A percentile compares a stretch with the other conserved stretches of the same genome.
Evolutionary conservation across 1,284 basidiomycete genomes (phyloP).

Genomic region (Leccinum fuscescens): DNA sequence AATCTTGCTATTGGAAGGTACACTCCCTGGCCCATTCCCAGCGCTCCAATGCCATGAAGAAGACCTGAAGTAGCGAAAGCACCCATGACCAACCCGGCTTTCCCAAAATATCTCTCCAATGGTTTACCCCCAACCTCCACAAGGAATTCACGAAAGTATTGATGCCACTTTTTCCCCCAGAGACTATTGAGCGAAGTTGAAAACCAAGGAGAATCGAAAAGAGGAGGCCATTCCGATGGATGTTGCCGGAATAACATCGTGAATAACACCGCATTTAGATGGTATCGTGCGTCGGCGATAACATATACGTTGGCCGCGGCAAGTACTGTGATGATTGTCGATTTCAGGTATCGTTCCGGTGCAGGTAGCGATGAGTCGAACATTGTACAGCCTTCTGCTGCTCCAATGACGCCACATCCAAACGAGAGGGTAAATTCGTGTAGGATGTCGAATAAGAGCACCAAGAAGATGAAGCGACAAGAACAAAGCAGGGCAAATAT

Average conservation of each 20-base stretch:
- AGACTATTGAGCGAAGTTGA: conserved; percentile 35
- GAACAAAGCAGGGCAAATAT: conserved; percentile 21
- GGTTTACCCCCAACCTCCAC: conserved; percentile 34
- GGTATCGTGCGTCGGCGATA: conserved; percentile 44
- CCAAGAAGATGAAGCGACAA: conserved; percentile 7
- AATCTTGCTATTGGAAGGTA: conserved; percentile 47
- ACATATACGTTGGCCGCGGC: conserved; percentile 42
- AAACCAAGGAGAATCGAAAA: neutral
- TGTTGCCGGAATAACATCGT: conserved; percentile 38
- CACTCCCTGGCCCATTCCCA: conserved; percentile 46
- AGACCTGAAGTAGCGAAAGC: conserved; percentile 52
- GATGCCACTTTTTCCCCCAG: conserved; percentile 49
- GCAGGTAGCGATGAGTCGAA: conserved; percentile 46
- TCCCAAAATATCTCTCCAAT: conserved; percentile 40
- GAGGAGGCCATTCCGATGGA: conserved; percentile 19
- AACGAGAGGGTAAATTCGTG: conserved; percentile 4
- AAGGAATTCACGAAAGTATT: conserved; percentile 41
- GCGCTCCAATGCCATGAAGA: conserved; percentile 38
- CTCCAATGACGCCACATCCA: conserved; percentile 26
- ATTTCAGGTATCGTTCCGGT: conserved; percentile 42
- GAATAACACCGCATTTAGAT: conserved; percentile 43
- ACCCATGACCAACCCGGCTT: conserved; percentile 48
- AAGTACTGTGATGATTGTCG: conserved; percentile 41
- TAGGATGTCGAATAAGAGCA: conserved; percentile 9
- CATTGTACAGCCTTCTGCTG: conserved; percentile 43